Evolutionary conservation across 2,329 filamentous ascomycete genomes (phyloP), one percentile per base, ranked within the genome.

Genomic region (Intubia oerlemansii): DNA sequence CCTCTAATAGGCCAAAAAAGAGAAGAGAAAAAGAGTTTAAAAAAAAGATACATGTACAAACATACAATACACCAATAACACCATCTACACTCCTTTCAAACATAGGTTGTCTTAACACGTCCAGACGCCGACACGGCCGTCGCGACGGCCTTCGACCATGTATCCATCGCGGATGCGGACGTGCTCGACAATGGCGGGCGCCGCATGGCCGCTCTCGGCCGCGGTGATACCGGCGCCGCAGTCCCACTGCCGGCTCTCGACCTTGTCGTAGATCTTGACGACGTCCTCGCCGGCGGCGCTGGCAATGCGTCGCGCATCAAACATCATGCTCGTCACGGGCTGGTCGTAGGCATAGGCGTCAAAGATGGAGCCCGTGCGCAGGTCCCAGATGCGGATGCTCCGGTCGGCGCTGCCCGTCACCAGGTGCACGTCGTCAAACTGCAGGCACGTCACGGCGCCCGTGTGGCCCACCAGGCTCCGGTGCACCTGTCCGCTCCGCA

Each of bases 301-400:
- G 19, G 88, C 82, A 39, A 98, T 98, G 28, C 84, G 70, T 29
- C 84, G 72, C 10, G 68, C 56, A 50, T 98, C 88, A 47, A 98
- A 98, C 74, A 90, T 91, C 82, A 95, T 92, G 57, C 75, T 80
- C 18, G 82, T 91, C 32, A 98, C 67, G 1, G 84, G 71, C 43
- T 79, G 64, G 44, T 95, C 84, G 52, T 95, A 98, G 14, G 85
- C 88, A 49, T 84, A 98, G 12, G 85, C 88, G 48, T 98, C 88
- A 48, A 77, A 77, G 41, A 98, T 93, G 19, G 82, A 84, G 25
- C 88, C 88, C 10, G 82, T 95, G 31, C 88, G 78, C 32, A 98
- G 74, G 52, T 98, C 88, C 88, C 88, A 98, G 46, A 98, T 95
- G 84, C 88, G 63, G 47, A 98, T 79, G 47, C 85, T 95, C 44